These are phyloP conservation scores for Trametes sanguinea DNA, from an alignment of 768 basidiomycete genomes.

Conservation along the genomic window DNA sequence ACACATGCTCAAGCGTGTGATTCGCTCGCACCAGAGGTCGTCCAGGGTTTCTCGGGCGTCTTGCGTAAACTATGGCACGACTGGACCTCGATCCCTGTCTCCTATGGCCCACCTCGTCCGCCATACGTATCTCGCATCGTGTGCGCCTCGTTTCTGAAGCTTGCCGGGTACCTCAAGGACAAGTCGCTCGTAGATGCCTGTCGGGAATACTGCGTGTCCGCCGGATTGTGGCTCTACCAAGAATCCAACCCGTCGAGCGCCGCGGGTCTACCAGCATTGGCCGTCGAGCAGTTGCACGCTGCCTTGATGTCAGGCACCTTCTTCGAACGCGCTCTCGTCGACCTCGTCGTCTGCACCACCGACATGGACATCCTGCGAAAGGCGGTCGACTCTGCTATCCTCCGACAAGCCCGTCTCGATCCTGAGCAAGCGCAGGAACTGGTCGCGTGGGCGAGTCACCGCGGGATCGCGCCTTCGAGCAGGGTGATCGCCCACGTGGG, in stretches of 20 bases:
- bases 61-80: slow-evolving; percentile 33
- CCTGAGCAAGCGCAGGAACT: slow-evolving; percentile 19
- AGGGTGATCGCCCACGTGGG: slow-evolving; percentile 7
- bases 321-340: slow-evolving; percentile 19
- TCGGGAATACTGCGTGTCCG: background rate
- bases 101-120: background rate
- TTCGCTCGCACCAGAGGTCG: background rate
- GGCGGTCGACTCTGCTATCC: slow-evolving; percentile 10
- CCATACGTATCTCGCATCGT: slow-evolving; percentile 15
- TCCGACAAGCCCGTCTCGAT: slow-evolving; percentile 2
- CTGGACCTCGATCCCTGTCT: slow-evolving; percentile 32
- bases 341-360: slow-evolving; percentile 13
- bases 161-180: slow-evolving; percentile 23
- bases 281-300: slow-evolving; percentile 15
- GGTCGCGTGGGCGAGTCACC: slow-evolving; percentile 10
- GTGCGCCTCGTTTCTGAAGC: slow-evolving; percentile 23
- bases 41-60: slow-evolving; percentile 15
- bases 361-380: slow-evolving; percentile 2
- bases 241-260: background rate
- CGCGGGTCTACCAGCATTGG: slow-evolving; percentile 6
- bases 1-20: background rate
- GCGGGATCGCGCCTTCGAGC: slow-evolving; percentile 5
- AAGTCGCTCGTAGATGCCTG: slow-evolving; percentile 12
- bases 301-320: slow-evolving; percentile 15
- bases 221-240: slow-evolving; percentile 6